Percentiles rank a stretch among this genome's conserved stretches.
Conservation (phyloP, 257 asterid species). For the Gardenia jasminoides region DNA sequence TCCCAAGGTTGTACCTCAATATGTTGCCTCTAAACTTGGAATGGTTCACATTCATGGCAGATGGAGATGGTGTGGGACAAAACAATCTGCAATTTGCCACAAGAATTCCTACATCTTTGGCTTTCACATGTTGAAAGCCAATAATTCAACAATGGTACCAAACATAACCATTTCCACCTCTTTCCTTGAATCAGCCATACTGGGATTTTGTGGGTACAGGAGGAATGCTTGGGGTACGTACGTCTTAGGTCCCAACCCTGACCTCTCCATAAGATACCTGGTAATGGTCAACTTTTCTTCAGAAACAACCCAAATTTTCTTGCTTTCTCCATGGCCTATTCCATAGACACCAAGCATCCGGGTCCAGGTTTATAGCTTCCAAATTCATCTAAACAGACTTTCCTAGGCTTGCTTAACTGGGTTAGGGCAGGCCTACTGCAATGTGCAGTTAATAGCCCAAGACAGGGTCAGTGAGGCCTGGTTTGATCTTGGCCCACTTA, state of each 20-base stretch:
- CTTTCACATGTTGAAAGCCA: constrained; percentile 54
- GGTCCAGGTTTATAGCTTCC: constrained; percentile 60
- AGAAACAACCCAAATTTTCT: constrained; percentile 26
- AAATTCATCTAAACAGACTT: constrained; percentile 56
- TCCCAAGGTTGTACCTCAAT: constrained; percentile 76
- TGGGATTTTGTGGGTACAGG: constrained; percentile 42
- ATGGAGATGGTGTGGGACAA: constrained; percentile 70
- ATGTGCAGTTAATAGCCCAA: no score
- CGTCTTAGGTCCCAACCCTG: constrained; percentile 73
- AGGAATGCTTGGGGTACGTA: constrained; percentile 53
- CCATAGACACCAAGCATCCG: constrained; percentile 42
- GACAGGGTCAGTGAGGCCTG: no score
- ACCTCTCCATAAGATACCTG: constrained; percentile 53
- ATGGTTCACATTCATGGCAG: constrained; percentile 68
- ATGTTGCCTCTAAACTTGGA: constrained; percentile 70
- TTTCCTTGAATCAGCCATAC: constrained; percentile 52
- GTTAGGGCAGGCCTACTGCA: no score
- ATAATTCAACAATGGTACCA: constrained; percentile 61
- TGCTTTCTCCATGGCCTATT: constrained; percentile 46
- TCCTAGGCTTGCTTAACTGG: constrained; percentile 64
- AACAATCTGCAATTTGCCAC: constrained; percentile 75
- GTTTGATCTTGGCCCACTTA: no score
- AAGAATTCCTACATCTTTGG: constrained; percentile 66
- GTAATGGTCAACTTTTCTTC: constrained; percentile 54
- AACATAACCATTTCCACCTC: constrained; percentile 79